phyloP scores from a whole-genome alignment of 73 alveolate species.

The Paramecium sexaurelia region DNA sequence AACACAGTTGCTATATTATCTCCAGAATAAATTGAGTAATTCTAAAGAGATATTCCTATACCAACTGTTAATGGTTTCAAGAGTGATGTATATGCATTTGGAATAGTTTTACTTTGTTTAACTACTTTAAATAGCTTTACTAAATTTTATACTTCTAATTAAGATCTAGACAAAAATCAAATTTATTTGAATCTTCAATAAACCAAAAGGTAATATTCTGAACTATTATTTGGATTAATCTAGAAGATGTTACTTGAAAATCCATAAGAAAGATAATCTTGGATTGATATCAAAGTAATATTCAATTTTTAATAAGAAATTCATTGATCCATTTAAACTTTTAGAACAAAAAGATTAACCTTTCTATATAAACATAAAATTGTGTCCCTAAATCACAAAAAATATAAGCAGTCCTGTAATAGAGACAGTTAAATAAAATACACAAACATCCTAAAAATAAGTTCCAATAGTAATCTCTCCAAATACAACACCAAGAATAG shows the following conservation, averaged over 20 bases:
- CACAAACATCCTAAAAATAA: background rate
- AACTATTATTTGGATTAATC: background rate
- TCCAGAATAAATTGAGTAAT: background rate
- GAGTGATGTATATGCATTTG: constrained; percentile 21
- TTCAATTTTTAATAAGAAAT: background rate
- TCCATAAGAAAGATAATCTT: background rate
- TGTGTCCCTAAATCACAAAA: background rate
- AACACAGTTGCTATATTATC: background rate
- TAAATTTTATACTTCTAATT: background rate
- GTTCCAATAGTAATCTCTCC: background rate
- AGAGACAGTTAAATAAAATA: background rate
- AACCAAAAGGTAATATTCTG: background rate
- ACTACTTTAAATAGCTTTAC: background rate
- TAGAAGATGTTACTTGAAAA: background rate
- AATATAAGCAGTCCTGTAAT: background rate
- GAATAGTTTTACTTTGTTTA: background rate
- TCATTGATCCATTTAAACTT: background rate
- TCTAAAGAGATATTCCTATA: background rate
- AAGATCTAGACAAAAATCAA: background rate
- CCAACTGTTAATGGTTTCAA: background rate
- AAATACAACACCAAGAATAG: background rate
- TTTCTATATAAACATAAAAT: background rate
- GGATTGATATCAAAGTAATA: constrained; percentile 20
- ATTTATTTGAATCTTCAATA: background rate
- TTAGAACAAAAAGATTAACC: background rate